Evolutionary conservation across 2,329 filamentous ascomycete species (phyloP), one percentile per base, ranked within the genome.

Genomic region (Xylariaceae sp.): DNA sequence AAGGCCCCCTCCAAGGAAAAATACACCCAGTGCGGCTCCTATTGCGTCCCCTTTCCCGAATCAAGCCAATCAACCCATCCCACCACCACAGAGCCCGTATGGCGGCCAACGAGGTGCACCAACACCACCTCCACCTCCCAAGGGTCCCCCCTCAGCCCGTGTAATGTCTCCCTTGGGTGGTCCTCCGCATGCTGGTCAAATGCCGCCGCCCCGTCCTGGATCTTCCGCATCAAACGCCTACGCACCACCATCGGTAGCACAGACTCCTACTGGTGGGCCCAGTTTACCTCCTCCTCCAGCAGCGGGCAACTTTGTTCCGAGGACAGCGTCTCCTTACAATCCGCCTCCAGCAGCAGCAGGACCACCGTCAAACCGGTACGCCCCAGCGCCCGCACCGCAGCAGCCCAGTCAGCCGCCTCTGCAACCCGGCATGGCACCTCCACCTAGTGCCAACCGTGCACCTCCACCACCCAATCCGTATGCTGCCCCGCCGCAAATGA

Each of bases 291-390:
- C 73, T 35, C 68, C 73, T 46, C 82, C 82, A 37, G 79, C 85
- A 35, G 81, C 84, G 42, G 63, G 65, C 23, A 64, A 69, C 48
- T 63, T 68, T 16, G 81, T 91, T 45, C 82, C 86, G 18, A 86
- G 91, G 59, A 91, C 88, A 23, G 81, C 88, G 4, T 96, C 92
- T 21, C 92, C 92, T 5, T 97, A 96, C 72, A 91, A 92, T 65
- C 84, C 88, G 30, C 89, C 92, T 48, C 89, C 90, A 6, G 77
- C 86, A 24, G 77, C 86, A 24, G 81, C 79, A 15, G 77, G 84
- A 4, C 86, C 89, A n/a, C 83, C 87, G 5, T 81, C 85, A 8
- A 91, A 85, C 75, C 80, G 91, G 65, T 95, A 95, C 70, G 86
- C 89, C 11, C 88, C 89, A 10, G 78, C 82, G 45, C 84, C 87